Conservation (phyloP, 306 rosid genomes). For the Rosa chinensis region DNA sequence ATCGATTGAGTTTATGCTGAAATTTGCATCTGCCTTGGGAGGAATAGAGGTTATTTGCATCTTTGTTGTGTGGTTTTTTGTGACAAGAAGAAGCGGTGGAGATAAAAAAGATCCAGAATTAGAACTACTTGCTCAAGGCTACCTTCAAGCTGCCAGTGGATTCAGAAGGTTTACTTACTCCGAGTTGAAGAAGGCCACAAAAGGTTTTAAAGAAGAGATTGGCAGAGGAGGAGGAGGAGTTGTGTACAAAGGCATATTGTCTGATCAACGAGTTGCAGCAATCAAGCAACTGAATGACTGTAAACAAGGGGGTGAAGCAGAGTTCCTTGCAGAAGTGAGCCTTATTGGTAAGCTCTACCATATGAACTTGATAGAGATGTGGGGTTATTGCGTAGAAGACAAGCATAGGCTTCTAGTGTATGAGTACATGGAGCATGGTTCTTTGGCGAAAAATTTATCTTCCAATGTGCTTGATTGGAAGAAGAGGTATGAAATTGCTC, state of each 20-base stretch:
- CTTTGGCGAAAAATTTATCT: constrained; percentile 32
- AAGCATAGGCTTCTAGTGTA: constrained; percentile 53
- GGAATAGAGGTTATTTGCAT: constrained; percentile 34
- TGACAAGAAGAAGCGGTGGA: constrained; percentile 22
- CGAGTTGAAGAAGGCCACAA: constrained; percentile 53
- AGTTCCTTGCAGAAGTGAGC: constrained; percentile 54
- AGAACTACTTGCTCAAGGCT: constrained; percentile 16
- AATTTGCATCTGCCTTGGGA: constrained; percentile 45
- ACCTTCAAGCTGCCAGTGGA: constrained; percentile 38
- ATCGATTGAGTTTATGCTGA: constrained; percentile 29
- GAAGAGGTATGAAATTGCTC: constrained; percentile 41
- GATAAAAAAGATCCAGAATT: neutral
- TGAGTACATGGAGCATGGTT: constrained; percentile 51
- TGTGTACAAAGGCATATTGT: constrained; percentile 49
- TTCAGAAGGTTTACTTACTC: constrained; percentile 48
- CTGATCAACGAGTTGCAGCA: constrained; percentile 45
- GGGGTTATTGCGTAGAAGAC: constrained; percentile 58
- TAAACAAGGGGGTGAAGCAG: constrained; percentile 48
- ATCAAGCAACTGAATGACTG: constrained; percentile 40
- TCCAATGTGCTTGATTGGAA: constrained; percentile 43
- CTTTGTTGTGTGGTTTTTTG: constrained; percentile 33
- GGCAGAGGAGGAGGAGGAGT: constrained; percentile 55
- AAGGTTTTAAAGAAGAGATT: constrained; percentile 46
- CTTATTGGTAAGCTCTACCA: constrained; percentile 59
- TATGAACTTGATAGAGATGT: constrained; percentile 59